Percentiles rank a stretch among this genome's conserved stretches.
phyloP scores from a whole-genome alignment of 768 basidiomycete genomes.

The Podaxis sp. region DNA sequence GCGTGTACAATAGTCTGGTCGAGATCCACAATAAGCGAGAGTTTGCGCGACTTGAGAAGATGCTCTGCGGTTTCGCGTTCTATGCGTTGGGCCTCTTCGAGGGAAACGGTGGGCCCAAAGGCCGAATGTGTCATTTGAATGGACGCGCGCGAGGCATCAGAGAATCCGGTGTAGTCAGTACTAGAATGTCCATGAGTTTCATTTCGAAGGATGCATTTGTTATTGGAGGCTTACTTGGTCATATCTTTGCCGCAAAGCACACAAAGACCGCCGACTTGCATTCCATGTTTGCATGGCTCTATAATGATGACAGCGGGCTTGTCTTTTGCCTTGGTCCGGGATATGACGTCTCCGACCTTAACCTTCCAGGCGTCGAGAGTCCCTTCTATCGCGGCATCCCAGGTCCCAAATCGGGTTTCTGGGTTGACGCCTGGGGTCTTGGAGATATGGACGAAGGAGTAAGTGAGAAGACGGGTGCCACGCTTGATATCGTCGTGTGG shows the following conservation, averaged over 20 bases:
- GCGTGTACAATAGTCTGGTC: conserved; percentile 99
- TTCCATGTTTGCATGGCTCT: conserved; percentile 96
- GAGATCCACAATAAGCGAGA: conserved; percentile 96
- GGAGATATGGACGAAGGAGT: conserved; percentile 69
- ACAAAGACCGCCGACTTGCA: conserved; percentile 90
- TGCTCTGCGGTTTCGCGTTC: conserved; percentile 80
- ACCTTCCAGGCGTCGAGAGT: conserved; percentile 70
- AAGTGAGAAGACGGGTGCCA: conserved; percentile 79
- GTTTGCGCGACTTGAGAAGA: conserved; percentile 70
- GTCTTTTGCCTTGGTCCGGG: conserved; percentile 55
- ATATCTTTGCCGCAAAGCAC: conserved; percentile 95
- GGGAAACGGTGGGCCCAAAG: conserved; percentile 85
- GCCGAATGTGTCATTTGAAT: conserved; percentile 96
- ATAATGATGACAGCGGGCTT: conserved; percentile 62
- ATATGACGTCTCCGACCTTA: conserved; percentile 61
- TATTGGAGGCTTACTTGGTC: conserved; percentile 62
- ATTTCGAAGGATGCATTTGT: conserved; percentile 10
- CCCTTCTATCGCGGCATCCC: conserved; percentile 89
- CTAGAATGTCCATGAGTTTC: conserved; percentile 30
- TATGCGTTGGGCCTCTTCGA: conserved; percentile 88
- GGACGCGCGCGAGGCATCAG: conserved; percentile 80
- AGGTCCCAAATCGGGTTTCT: conserved; percentile 81
- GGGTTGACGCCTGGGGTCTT: conserved; percentile 42
- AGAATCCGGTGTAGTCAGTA: conserved; percentile 84
- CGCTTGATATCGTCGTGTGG: conserved; percentile 50